These are phyloP conservation scores for Rhizopogon rudus DNA, from an alignment of 768 basidiomycete species.

Conservation along the genomic window DNA sequence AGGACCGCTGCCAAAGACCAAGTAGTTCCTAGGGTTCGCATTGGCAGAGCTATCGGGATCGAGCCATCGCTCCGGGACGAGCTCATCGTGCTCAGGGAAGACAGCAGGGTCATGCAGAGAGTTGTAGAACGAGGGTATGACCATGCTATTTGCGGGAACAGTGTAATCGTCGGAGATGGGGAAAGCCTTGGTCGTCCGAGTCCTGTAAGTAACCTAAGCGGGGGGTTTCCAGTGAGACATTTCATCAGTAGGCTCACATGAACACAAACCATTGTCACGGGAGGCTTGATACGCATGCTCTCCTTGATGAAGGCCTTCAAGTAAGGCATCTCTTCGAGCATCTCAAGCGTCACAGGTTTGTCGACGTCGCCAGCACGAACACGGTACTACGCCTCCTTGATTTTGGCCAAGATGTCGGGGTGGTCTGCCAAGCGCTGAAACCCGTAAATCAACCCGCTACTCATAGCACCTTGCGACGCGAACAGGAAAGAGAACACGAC, in stretches of 20 bases:
- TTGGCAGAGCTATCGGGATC: slow-evolving; percentile 76
- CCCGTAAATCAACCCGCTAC: slow-evolving; percentile 89
- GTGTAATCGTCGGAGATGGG: slow-evolving; percentile 90
- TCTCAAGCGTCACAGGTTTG: slow-evolving; percentile 76
- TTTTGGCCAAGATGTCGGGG: slow-evolving; percentile 82
- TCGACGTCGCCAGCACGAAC: slow-evolving; percentile 77
- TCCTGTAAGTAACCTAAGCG: slow-evolving; percentile 84
- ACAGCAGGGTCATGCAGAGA: slow-evolving; percentile 87
- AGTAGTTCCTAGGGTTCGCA: slow-evolving; percentile 73
- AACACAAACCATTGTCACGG: slow-evolving; percentile 83
- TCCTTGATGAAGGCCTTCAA: slow-evolving; percentile 92
- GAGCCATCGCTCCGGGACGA: slow-evolving; percentile 91
- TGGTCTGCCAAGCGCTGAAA: slow-evolving; percentile 96
- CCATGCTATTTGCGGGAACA: slow-evolving; percentile 87
- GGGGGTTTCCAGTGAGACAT: slow-evolving; percentile 10
- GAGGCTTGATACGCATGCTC: slow-evolving; percentile 85
- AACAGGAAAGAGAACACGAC: slow-evolving; percentile 96
- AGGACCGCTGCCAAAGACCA: slow-evolving; percentile 84
- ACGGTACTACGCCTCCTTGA: slow-evolving; percentile 85
- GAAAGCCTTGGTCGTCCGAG: slow-evolving; percentile 85
- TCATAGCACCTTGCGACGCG: slow-evolving; percentile 97
- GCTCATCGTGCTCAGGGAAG: slow-evolving; percentile 81
- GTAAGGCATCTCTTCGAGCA: slow-evolving; percentile 91
- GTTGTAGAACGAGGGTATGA: slow-evolving; percentile 91
- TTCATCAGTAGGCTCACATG: background rate